Percentiles rank a stretch among this genome's conserved stretches.
Evolutionary conservation across 2,329 filamentous ascomycete species (phyloP).

Genomic region (Aspergillus transmontanensis): DNA sequence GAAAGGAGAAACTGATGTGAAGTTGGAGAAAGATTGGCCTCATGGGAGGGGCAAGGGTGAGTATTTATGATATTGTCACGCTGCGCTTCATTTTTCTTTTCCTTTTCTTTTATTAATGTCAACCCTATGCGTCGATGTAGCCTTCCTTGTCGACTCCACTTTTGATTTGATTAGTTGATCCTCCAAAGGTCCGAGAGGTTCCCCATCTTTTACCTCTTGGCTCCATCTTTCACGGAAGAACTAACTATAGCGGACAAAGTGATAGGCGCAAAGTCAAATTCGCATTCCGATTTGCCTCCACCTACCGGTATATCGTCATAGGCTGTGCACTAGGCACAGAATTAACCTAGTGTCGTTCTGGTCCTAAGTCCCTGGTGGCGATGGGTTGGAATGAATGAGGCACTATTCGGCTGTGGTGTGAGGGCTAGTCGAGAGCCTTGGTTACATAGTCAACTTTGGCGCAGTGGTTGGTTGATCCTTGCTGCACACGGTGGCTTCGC

Average conservation of each 20-base stretch:
- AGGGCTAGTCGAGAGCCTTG: not conserved
- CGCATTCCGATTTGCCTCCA: conserved; percentile 5
- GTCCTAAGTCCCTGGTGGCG: conserved; percentile 5
- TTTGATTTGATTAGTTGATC: conserved; percentile 6
- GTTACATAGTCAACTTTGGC: conserved; percentile 4
- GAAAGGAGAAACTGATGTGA: conserved; percentile 4
- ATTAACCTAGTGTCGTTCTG: not conserved
- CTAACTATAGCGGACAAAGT: conserved; percentile 6
- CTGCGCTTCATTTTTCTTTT: not conserved
- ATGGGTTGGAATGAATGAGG: conserved; percentile 3
- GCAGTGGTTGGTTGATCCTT: conserved; percentile 12
- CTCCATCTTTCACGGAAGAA: conserved; percentile 2
- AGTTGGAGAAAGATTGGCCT: not conserved
- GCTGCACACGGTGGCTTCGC: conserved; percentile 14
- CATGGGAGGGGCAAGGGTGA: conserved; percentile 9
- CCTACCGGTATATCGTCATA: conserved; percentile 9
- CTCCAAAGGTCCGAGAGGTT: conserved; percentile 5
- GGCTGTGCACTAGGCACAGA: not conserved
- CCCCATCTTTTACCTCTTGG: conserved; percentile 12
- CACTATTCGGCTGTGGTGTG: conserved; percentile 3
- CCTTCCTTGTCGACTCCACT: conserved; percentile 11
- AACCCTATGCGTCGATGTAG: not conserved
- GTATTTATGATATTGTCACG: conserved; percentile 12
- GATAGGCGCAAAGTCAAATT: conserved; percentile 5
- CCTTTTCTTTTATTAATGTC: conserved; percentile 9